A percentile compares a stretch with the other conserved stretches of the same genome.
Conservation (phyloP, 2,329 filamentous ascomycete genomes). For the Hymenotorrendiella dingleyae region DNA sequence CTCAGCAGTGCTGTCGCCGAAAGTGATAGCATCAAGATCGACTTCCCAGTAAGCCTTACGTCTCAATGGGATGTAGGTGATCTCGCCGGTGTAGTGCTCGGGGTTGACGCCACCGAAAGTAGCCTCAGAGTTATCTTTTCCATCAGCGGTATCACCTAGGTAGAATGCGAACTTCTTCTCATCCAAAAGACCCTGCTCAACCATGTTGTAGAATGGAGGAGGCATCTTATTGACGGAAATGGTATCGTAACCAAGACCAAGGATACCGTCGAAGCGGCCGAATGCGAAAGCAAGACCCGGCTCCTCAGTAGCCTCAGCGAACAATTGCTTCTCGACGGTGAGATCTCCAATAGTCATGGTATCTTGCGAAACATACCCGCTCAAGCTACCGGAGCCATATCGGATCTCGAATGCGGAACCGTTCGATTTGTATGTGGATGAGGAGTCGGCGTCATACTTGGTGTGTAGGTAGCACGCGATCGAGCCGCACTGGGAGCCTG, state of each 20-base stretch:
- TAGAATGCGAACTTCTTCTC: slow-evolving; percentile 96
- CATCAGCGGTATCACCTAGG: slow-evolving; percentile 65
- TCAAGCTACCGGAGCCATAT: slow-evolving; percentile 92
- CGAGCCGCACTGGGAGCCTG: slow-evolving; percentile 80
- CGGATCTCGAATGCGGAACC: slow-evolving; percentile 86
- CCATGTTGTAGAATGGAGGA: slow-evolving; percentile 94
- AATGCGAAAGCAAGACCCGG: slow-evolving; percentile 97
- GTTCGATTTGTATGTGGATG: slow-evolving; percentile 90
- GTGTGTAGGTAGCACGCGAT: slow-evolving; percentile 97
- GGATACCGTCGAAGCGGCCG: slow-evolving; percentile 92
- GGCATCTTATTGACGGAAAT: slow-evolving; percentile 96
- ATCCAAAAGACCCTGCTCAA: slow-evolving; percentile 84
- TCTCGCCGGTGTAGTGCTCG: slow-evolving; percentile 74
- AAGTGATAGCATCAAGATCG: slow-evolving; percentile 84
- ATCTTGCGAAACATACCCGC: slow-evolving; percentile 90
- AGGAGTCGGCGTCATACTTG: slow-evolving; percentile 90
- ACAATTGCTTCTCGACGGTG: slow-evolving; percentile 82
- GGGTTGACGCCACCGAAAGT: slow-evolving; percentile 86
- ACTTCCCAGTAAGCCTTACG: slow-evolving; percentile 99
- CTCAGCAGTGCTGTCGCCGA: slow-evolving; percentile 79
- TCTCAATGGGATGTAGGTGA: slow-evolving; percentile 89
- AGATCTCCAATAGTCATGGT: slow-evolving; percentile 82
- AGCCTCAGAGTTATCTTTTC: slow-evolving; percentile 76
- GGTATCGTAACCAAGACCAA: slow-evolving; percentile 89
- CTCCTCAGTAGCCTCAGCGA: slow-evolving; percentile 93